Evolutionary conservation across 164 flowering plant species (phyloP).

Genomic region (Stephania yunnanensis): DNA sequence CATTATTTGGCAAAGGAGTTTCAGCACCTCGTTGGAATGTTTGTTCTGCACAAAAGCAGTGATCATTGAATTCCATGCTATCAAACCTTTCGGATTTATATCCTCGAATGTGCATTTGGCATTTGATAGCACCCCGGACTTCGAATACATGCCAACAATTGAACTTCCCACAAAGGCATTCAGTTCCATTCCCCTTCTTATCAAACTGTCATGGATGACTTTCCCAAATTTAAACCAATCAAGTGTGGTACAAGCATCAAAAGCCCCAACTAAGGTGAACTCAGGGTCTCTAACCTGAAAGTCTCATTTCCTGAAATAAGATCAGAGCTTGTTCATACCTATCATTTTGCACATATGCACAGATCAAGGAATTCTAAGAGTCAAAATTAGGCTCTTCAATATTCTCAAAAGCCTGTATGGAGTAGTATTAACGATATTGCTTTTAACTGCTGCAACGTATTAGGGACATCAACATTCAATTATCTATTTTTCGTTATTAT

Average conservation of each 20-base stretch:
- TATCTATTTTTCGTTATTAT: too few relatives aligned
- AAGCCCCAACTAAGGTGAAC: slow-evolving; percentile 9
- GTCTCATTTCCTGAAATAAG: slow-evolving; percentile 14
- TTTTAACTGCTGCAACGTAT: too few relatives aligned
- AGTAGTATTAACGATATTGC: too few relatives aligned
- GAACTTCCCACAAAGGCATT: slow-evolving; percentile 15
- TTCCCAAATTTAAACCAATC: slow-evolving; percentile 3
- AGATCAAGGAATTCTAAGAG: slow-evolving; percentile 17
- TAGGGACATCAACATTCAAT: too few relatives aligned
- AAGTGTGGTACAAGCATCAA: slow-evolving; percentile 11
- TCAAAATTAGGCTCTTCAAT: slow-evolving; percentile 9
- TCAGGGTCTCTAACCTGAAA: slow-evolving; percentile 12
- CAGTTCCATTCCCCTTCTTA: slow-evolving; percentile 7
- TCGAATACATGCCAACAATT: slow-evolving; percentile 17
- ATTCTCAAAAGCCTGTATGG: slow-evolving; percentile 9
- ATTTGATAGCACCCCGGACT: slow-evolving; percentile 6
- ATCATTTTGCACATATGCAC: slow-evolving; percentile 12
- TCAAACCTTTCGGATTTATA: slow-evolving; percentile 14
- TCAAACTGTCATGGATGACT: slow-evolving; percentile 12
- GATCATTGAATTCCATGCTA: slow-evolving; percentile 17
- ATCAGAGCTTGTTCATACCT: slow-evolving; percentile 12
- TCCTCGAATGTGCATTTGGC: slow-evolving; percentile 10
- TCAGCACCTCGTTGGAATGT: slow-evolving; percentile 5
- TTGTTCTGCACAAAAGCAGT: slow-evolving; percentile 12
- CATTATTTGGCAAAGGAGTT: slow-evolving; percentile 14